Evolutionary conservation across 1,139 yeast species (phyloP), one percentile per base, ranked within the genome.

Genomic region (Ogataea hybrid): DNA sequence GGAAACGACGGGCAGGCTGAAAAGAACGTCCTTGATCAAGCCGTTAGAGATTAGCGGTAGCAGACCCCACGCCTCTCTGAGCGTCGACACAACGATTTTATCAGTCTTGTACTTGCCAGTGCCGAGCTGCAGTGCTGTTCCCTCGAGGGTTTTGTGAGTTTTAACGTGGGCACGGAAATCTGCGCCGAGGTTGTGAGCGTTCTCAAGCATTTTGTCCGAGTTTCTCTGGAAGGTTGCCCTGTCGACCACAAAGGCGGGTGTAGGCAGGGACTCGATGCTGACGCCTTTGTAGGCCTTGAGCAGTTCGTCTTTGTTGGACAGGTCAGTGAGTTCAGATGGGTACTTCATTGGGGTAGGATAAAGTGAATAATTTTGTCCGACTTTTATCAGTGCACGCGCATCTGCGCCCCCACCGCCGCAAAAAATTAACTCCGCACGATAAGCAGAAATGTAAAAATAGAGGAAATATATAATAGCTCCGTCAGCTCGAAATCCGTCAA

Each of bases 151-250:
- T 56, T 84, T 85, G 59, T 84, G 90, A 1, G 94, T 85, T 62
- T 85, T 85, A 21, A 85, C 78, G 57, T 84, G 94, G 3, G 86
- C 81, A 43, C 90, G 65, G 59, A 77, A 82, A 15, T 58, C 64
- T 6, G 72, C 43, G 3, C 45, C 43, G 18, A 57, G 56, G 25
- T 48, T 61, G 10, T 45, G 42, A 0, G 69, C 64, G 40, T 63
- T 62, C n/a, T 53, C 46, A 6, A 70, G 60, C 76, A 75, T 70
- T n/a, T 57, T 56, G 7, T 52, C 56, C 43, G 71, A 66, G 51
- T 77, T 75, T 6, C 46, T 42, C 18, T 63, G 51, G 42, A 73
- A 63, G 8, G 58, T 57, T 1, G 56, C 47, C 40, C 67, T 58
- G 43, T 76, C 70, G 25, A 79, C 64, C 5, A 77, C 52, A 39